phyloP scores from a whole-genome alignment of 768 basidiomycete species.

The Leccinum boreale region DNA sequence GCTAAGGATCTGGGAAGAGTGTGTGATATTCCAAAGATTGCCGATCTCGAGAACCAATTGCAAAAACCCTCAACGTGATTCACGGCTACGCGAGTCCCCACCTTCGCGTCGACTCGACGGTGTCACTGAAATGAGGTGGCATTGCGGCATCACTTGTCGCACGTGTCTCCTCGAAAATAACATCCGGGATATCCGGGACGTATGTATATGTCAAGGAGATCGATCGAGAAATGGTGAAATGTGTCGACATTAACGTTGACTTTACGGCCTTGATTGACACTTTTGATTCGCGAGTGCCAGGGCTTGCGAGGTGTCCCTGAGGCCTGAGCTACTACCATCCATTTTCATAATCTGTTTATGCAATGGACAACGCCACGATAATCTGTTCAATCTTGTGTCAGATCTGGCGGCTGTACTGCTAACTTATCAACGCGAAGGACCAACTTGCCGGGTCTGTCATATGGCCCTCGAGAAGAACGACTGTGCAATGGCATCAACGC shows the following conservation, averaged over 20 bases:
- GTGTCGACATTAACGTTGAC: neutral
- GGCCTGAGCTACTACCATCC: neutral
- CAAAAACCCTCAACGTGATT: neutral
- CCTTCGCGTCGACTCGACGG: neutral
- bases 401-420: neutral
- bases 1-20: neutral
- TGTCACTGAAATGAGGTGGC: neutral
- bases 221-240: neutral
- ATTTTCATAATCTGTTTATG: neutral
- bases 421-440: neutral
- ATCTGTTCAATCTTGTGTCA: neutral
- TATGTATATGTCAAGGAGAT: neutral
- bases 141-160: neutral
- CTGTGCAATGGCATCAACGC: neutral
- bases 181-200: neutral
- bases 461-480: neutral
- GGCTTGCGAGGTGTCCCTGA: neutral
- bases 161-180: neutral
- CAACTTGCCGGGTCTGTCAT: neutral
- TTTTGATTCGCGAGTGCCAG: neutral
- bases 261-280: neutral
- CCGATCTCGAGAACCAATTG: neutral
- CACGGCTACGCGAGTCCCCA: neutral
- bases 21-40: neutral
- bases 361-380: neutral